A percentile compares a stretch with the other conserved stretches of the same genome.
These are phyloP conservation scores for Fusarium sp. DNA, from an alignment of 2,329 filamentous ascomycete genomes.

Conservation along the genomic window DNA sequence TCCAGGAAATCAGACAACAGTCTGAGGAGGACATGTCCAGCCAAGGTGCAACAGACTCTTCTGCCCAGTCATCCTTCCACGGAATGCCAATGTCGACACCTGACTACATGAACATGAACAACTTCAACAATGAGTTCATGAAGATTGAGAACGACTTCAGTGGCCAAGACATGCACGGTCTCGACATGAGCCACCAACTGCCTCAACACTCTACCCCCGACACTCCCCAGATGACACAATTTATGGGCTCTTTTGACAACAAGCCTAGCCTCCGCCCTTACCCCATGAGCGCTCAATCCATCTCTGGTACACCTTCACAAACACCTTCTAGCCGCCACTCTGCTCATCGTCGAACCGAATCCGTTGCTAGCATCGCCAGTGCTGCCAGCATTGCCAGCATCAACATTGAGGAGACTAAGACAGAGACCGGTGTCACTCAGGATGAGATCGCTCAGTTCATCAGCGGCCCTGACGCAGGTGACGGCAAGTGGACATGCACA, in stretches of 20 bases:
- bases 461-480: slow-evolving; percentile 74
- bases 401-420: slow-evolving; percentile 73
- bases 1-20: slow-evolving; percentile 68
- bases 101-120: slow-evolving; percentile 67
- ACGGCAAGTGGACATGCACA: slow-evolving; percentile 83
- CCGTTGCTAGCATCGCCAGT: slow-evolving; percentile 66
- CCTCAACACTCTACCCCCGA: slow-evolving; percentile 66
- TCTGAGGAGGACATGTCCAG: slow-evolving; percentile 65
- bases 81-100: slow-evolving; percentile 63
- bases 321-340: slow-evolving; percentile 41
- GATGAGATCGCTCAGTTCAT: slow-evolving; percentile 86
- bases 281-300: slow-evolving; percentile 34
- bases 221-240: slow-evolving; percentile 59
- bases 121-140: slow-evolving; percentile 58
- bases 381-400: slow-evolving; percentile 70
- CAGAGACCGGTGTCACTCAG: slow-evolving; percentile 84
- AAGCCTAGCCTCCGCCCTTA: slow-evolving; percentile 55
- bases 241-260: slow-evolving; percentile 57
- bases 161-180: slow-evolving; percentile 48
- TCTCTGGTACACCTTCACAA: slow-evolving; percentile 24
- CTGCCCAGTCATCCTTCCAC: slow-evolving; percentile 62
- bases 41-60: slow-evolving; percentile 63
- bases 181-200: slow-evolving; percentile 56
- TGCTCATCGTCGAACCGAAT: slow-evolving; percentile 68
- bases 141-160: slow-evolving; percentile 53